Evolutionary conservation across 2,329 filamentous ascomycete species (phyloP).

Genomic region (Scedosporium dehoogii): DNA sequence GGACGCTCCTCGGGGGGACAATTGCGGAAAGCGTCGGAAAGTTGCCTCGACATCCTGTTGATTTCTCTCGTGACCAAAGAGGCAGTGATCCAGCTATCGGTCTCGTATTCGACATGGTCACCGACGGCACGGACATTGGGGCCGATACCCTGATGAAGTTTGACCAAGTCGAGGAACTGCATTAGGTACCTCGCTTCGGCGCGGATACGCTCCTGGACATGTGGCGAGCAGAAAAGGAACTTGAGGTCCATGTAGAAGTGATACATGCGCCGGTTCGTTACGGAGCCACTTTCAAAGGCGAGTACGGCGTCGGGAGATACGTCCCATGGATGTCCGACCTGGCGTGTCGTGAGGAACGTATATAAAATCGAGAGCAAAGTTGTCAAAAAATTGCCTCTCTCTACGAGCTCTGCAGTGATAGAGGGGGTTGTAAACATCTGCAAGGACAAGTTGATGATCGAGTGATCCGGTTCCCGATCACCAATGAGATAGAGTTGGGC

Average conservation of each 20-base stretch:
- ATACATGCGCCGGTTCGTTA: constrained; percentile 91
- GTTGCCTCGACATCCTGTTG: constrained; percentile 80
- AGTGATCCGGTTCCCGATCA: constrained; percentile 93
- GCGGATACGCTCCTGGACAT: constrained; percentile 77
- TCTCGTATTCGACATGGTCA: constrained; percentile 96
- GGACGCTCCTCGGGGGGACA: constrained; percentile 52
- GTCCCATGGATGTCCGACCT: constrained; percentile 89
- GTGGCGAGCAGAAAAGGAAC: constrained; percentile 78
- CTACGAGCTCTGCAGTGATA: constrained; percentile 91
- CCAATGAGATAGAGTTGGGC: constrained; percentile 94
- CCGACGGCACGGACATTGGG: constrained; percentile 84
- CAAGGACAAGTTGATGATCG: constrained; percentile 93
- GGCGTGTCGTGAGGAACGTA: constrained; percentile 89
- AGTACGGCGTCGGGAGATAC: constrained; percentile 78
- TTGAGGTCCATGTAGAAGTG: constrained; percentile 95
- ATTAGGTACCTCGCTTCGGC: constrained; percentile 78
- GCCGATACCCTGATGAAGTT: constrained; percentile 93
- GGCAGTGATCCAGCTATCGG: constrained; percentile 94
- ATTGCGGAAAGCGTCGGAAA: constrained; percentile 76
- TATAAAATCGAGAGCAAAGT: constrained; percentile 94
- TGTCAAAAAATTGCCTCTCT: constrained; percentile 90
- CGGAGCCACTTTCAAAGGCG: constrained; percentile 86
- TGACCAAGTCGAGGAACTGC: constrained; percentile 92
- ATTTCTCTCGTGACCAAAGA: constrained; percentile 92
- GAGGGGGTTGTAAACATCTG: constrained; percentile 96